phyloP scores from a whole-genome alignment of 1,139 yeast species.

The Chernovozyma aurita region DNA sequence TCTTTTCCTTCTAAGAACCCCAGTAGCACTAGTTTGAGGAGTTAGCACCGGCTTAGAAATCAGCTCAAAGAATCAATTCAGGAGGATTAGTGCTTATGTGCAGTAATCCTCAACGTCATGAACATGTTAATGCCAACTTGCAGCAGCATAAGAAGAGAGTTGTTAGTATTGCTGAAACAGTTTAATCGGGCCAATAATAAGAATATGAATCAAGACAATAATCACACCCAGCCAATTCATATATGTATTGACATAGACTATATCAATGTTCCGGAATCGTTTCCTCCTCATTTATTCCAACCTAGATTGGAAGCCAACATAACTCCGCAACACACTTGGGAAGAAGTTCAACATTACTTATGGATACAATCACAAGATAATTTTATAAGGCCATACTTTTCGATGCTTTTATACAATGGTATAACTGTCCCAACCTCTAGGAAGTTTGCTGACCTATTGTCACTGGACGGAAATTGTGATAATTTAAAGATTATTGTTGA shows the following conservation, averaged over 20 bases:
- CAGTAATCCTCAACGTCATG: too few relatives aligned
- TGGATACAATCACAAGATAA: conserved; percentile 24
- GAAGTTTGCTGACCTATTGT: not conserved
- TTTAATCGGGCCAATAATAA: too few relatives aligned
- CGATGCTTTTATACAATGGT: conserved; percentile 13
- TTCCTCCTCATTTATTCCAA: not conserved
- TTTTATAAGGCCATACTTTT: conserved; percentile 21
- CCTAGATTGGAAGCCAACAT: conserved; percentile 12
- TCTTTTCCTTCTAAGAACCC: too few relatives aligned
- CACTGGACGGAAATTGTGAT: conserved; percentile 5
- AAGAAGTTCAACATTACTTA: conserved; percentile 23
- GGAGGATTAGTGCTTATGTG: too few relatives aligned
- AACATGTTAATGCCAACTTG: too few relatives aligned
- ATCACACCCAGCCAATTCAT: not conserved
- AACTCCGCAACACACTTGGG: conserved; percentile 18
- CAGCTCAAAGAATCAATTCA: too few relatives aligned
- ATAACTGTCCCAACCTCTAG: not conserved
- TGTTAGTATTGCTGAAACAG: too few relatives aligned
- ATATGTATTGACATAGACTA: conserved; percentile 2
- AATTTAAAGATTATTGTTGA: conserved; percentile 19
- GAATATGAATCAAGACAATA: not conserved
- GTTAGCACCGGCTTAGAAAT: too few relatives aligned
- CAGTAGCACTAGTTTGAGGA: too few relatives aligned
- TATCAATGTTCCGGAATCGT: conserved; percentile 3
- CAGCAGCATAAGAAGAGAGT: too few relatives aligned